phyloP scores from a whole-genome alignment of 2,329 filamentous ascomycete genomes.

The Neopestalotiopsis rosae region DNA sequence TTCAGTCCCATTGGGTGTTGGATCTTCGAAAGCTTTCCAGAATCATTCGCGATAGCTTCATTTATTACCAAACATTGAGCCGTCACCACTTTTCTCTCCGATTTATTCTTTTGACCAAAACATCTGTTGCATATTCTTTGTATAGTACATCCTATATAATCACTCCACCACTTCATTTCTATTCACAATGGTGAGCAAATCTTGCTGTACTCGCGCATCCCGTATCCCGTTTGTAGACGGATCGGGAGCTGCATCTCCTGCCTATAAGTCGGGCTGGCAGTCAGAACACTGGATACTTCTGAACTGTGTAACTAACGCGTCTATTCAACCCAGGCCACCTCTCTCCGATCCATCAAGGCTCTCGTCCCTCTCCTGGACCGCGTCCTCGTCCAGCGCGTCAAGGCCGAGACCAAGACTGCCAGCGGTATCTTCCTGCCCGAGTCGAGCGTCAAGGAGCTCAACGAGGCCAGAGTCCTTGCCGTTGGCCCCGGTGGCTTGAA shows the following conservation, averaged over 20 bases:
- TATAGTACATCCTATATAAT: conserved; percentile 9
- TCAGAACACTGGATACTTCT: neutral
- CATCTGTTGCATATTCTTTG: neutral
- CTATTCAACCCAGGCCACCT: conserved; percentile 57
- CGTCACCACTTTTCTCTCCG: neutral
- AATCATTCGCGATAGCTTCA: conserved; percentile 21
- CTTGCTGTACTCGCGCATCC: neutral
- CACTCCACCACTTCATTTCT: conserved; percentile 3
- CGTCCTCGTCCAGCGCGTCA: conserved; percentile 96
- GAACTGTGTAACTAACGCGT: neutral
- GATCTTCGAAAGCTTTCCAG: conserved; percentile 21
- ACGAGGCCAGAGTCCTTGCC: conserved; percentile 94
- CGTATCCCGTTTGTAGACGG: neutral
- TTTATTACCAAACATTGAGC: neutral
- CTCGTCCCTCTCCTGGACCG: conserved; percentile 97
- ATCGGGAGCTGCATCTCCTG: neutral
- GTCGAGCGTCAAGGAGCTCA: conserved; percentile 95
- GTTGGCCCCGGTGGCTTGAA: conserved; percentile 89
- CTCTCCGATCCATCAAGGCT: conserved; percentile 93
- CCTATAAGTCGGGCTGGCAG: neutral
- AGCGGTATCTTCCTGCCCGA: conserved; percentile 98
- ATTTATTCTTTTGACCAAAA: neutral
- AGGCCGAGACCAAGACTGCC: conserved; percentile 95
- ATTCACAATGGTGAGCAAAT: conserved; percentile 17
- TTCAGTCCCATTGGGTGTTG: conserved; percentile 16